Percentiles rank a stretch among this genome's conserved stretches.
These are phyloP conservation scores for Amphichorda felina DNA, from an alignment of 2,329 filamentous ascomycete genomes.

Conservation along the genomic window DNA sequence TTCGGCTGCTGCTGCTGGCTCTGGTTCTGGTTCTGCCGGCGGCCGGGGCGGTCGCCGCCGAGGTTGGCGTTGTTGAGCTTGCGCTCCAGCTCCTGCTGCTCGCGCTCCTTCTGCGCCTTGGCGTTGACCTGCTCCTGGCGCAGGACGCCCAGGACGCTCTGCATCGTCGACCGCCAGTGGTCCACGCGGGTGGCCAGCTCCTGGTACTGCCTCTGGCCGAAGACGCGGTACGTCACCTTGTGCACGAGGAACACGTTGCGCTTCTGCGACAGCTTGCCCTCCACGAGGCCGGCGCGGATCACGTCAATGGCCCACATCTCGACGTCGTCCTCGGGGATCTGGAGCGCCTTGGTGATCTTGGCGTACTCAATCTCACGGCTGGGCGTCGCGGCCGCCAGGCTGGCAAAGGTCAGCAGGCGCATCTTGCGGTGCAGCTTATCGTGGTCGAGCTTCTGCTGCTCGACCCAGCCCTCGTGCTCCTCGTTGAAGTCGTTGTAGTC, in stretches of 20 bases:
- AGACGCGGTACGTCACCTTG: conserved; percentile 91
- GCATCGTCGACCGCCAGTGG: conserved; percentile 77
- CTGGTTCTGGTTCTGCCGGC: conserved; percentile 3
- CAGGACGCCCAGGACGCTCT: conserved; percentile 67
- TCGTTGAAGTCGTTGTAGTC: conserved; percentile 94
- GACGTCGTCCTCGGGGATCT: conserved; percentile 72
- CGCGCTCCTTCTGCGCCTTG: conserved; percentile 65
- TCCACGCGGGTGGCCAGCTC: conserved; percentile 86
- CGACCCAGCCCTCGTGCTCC: conserved; percentile 77
- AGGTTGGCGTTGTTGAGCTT: conserved; percentile 39
- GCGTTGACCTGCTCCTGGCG: conserved; percentile 72
- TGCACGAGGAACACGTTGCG: conserved; percentile 91
- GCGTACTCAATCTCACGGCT: conserved; percentile 82
- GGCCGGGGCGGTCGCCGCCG: conserved; percentile 16
- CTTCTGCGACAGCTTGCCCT: conserved; percentile 91
- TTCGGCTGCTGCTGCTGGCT: conserved; percentile 19
- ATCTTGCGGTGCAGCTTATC: conserved; percentile 84
- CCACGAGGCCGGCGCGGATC: conserved; percentile 87
- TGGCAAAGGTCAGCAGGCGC: conserved; percentile 86
- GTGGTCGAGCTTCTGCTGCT: conserved; percentile 61
- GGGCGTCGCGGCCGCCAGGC: conserved; percentile 71
- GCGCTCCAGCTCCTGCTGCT: conserved; percentile 58
- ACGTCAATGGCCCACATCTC: conserved; percentile 99
- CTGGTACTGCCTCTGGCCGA: conserved; percentile 95
- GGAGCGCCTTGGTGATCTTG: conserved; percentile 72